Conservation (phyloP, 108 stramenopile genomes). For the Seminavis robusta region DNA sequence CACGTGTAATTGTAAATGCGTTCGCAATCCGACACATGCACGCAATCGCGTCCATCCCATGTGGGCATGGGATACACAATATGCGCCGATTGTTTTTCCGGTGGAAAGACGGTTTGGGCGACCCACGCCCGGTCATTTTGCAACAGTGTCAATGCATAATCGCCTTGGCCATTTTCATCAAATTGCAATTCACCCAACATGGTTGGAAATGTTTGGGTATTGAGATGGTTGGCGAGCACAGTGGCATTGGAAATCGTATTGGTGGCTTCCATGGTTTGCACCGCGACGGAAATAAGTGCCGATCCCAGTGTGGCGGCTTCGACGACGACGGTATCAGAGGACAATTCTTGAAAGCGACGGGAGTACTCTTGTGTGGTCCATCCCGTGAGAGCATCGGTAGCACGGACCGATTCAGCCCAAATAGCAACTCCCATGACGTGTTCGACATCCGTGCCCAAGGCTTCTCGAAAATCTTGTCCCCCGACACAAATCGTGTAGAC, state of each 20-base stretch:
- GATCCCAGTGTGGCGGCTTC: slow-evolving; percentile 20
- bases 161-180: slow-evolving; percentile 17
- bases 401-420: slow-evolving; percentile 14
- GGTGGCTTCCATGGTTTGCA: not conserved
- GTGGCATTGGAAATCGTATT: not conserved
- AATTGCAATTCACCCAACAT: slow-evolving; percentile 16
- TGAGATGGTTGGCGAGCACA: not conserved
- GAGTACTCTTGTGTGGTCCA: slow-evolving; percentile 21
- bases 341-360: not conserved
- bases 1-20: too few relatives aligned
- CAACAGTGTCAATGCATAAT: not conserved
- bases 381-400: slow-evolving; percentile 9
- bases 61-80: slow-evolving; percentile 33
- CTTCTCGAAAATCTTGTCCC: slow-evolving; percentile 6
- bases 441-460: slow-evolving; percentile 18
- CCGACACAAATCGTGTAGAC: slow-evolving; percentile 32
- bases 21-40: too few relatives aligned
- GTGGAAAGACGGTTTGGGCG: slow-evolving; percentile 22
- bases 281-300: slow-evolving; percentile 7
- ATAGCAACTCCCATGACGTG: slow-evolving; percentile 28
- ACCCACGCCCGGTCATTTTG: slow-evolving; percentile 10
- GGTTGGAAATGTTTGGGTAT: slow-evolving; percentile 8
- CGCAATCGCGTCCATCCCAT: slow-evolving; percentile 23
- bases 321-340: slow-evolving; percentile 5
- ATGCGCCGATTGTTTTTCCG: too few relatives aligned